These are phyloP conservation scores for Pleurotus ostreatus DNA, from an alignment of 768 basidiomycete genomes.

Conservation along the genomic window DNA sequence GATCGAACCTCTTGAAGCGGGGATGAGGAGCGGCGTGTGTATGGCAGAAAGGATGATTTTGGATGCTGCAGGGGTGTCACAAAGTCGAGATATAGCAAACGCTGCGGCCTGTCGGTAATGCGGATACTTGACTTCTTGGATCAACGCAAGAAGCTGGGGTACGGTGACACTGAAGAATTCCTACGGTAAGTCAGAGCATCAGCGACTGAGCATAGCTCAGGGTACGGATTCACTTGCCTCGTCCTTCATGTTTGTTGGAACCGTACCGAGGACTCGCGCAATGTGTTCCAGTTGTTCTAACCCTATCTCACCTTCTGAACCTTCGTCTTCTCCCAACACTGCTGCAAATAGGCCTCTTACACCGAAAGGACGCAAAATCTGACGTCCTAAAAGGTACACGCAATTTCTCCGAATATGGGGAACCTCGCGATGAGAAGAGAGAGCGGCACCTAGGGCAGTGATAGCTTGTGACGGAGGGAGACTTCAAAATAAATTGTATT, in stretches of 20 bases:
- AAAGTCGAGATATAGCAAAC: conserved; percentile 64
- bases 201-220: neutral
- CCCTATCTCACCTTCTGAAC: conserved; percentile 42
- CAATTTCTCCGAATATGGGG: conserved; percentile 56
- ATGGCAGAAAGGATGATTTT: conserved; percentile 41
- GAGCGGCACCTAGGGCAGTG: conserved; percentile 55
- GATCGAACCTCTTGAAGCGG: neutral
- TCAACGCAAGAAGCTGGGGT: conserved; percentile 49
- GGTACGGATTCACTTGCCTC: conserved; percentile 40
- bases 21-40: conserved; percentile 45
- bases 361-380: conserved; percentile 68
- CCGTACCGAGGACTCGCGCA: conserved; percentile 55
- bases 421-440: conserved; percentile 43
- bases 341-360: conserved; percentile 66
- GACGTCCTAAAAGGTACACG: conserved; percentile 60
- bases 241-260: conserved; percentile 51
- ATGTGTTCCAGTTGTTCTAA: conserved; percentile 74
- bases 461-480: conserved; percentile 66
- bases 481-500: conserved; percentile 29
- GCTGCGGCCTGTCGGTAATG: conserved; percentile 59
- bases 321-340: conserved; percentile 62
- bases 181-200: conserved; percentile 30
- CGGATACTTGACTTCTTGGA: conserved; percentile 38
- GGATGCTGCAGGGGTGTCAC: conserved; percentile 36
- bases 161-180: conserved; percentile 55